Base-by-base conservation (phyloP, 1,284 basidiomycete genomes). In the Pyrrhoderma lamaoense region DNA sequence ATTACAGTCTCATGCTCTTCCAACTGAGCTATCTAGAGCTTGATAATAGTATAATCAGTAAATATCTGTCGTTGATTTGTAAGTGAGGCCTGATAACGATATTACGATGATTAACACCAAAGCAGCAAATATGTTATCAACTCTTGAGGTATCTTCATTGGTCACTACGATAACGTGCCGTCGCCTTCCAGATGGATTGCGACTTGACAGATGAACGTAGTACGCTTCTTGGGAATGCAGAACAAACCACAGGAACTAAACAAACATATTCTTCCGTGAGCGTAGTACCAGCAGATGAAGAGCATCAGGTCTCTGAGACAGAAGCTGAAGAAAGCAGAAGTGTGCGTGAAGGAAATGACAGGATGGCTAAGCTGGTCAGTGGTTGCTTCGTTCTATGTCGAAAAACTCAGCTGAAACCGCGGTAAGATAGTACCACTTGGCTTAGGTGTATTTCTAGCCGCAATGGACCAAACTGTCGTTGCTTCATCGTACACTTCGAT, bases 381-480 rank as follows among this genome's bases (percentile, higher is more conserved):
- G 2, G 25, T n/a, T 21, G 5, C 8, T 13, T 43, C 21, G 11
- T 23, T 14, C 8, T 11, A 27, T 2, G 44, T 22, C 14, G 39
- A 13, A 21, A 13, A 8, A 21, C 14, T 27, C 13, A 5, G n/a
- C 27, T 18, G 8, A n/a, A 35, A n/a, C 44, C 21, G 14, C n/a
- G 18, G n/a, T 8, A 54, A 80, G 78, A 64, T 81, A 31, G 62
- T 76, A 42, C 77, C 80, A 5, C 72, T 82, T 71, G 68, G 74
- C 4, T 63, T 81, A 34, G 79, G 79, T 2, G 75, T 78, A 1
- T 79, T 81, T 56, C 66, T 82, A 1, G 68, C 71, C 8, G 76
- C 79, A 1, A 74, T 80, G 73, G 79, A 82, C 59, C 68, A 67
- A 36, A 82, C 78, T 0, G 79, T 82, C 42, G 73, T 82, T 38